These are phyloP conservation scores for Papiliotrema fonsecae DNA, from an alignment of 1,284 basidiomycete genomes.

Conservation along the genomic window DNA sequence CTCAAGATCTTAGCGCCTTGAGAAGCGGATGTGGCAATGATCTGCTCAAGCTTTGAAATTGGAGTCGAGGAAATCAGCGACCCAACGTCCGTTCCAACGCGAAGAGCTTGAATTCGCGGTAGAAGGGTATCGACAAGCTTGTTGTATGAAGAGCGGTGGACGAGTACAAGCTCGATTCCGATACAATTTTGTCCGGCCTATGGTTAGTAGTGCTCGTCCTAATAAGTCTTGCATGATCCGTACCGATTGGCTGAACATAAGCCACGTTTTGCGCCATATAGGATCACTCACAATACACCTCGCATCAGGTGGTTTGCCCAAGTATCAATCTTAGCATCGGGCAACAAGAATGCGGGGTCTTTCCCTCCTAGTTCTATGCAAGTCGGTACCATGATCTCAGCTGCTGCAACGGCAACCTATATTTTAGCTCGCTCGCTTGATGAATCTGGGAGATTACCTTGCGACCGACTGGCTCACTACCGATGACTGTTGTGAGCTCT, in stretches of 20 bases:
- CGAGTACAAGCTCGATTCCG: slow-evolving; percentile 87
- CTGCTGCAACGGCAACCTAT: slow-evolving; percentile 74
- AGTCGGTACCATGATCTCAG: slow-evolving; percentile 78
- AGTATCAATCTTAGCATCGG: slow-evolving; percentile 49
- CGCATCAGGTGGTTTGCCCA: slow-evolving; percentile 63
- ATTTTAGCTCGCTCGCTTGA: not conserved
- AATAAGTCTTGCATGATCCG: not conserved
- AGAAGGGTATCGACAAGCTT: slow-evolving; percentile 63
- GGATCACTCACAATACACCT: slow-evolving; percentile 68
- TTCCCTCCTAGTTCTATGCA: slow-evolving; percentile 79
- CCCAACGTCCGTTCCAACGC: slow-evolving; percentile 54
- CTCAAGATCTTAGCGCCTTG: slow-evolving; percentile 65
- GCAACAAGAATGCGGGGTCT: slow-evolving; percentile 54
- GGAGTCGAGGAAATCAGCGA: slow-evolving; percentile 52
- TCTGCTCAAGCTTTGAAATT: slow-evolving; percentile 65
- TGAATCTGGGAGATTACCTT: slow-evolving; percentile 54
- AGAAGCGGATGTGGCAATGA: slow-evolving; percentile 66
- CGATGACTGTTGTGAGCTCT: slow-evolving; percentile 61
- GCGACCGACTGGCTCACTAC: slow-evolving; percentile 81
- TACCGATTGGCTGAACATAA: slow-evolving; percentile 23
- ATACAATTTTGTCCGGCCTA: slow-evolving; percentile 87
- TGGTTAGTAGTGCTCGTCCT: not conserved
- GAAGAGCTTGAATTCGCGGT: slow-evolving; percentile 61
- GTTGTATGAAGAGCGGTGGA: slow-evolving; percentile 69
- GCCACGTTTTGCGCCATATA: too few relatives aligned